These are phyloP conservation scores for Protoeuglena noctilucae DNA, from an alignment of 139 green algal species.

Conservation along the genomic window DNA sequence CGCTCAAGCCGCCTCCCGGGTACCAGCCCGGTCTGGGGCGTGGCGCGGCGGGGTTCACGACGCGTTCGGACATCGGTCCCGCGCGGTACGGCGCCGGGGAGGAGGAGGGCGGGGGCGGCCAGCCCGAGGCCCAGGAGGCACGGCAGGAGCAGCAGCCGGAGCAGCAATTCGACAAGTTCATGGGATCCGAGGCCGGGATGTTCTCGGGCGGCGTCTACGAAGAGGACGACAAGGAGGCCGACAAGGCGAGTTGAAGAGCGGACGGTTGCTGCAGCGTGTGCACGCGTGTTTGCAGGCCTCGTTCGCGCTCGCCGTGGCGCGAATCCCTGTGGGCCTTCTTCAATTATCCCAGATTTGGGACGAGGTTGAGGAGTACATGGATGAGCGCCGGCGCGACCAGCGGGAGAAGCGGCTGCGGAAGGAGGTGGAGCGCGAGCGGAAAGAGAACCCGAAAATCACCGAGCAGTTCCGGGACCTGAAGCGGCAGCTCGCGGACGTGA, in stretches of 20 bases:
- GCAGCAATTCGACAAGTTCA: constrained; percentile 88
- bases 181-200: constrained; percentile 82
- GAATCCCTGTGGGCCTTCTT: no score
- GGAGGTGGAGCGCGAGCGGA: constrained; percentile 81
- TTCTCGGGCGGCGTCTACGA: constrained; percentile 46
- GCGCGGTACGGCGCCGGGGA: constrained; percentile 20
- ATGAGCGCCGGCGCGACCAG: constrained; percentile 55
- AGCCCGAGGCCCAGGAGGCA: neutral
- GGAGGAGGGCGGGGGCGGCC: constrained; percentile 1
- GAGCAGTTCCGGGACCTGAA: constrained; percentile 97
- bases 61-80: constrained; percentile 89
- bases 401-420: constrained; percentile 76
- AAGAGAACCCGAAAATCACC: constrained; percentile 92
- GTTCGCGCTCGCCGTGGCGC: no score
- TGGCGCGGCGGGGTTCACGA: constrained; percentile 93
- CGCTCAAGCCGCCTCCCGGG: constrained; percentile 44
- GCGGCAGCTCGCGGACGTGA: constrained; percentile 52
- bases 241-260: no score
- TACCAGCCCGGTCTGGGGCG: constrained; percentile 91
- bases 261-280: no score
- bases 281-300: no score
- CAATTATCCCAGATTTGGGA: constrained; percentile 92
- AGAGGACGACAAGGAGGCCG: constrained; percentile 87
- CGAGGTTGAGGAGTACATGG: constrained; percentile 79
- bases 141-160: neutral